Base-by-base conservation (phyloP, 176 grass and related monocot species). In the Tillandsia fasciculata region DNA sequence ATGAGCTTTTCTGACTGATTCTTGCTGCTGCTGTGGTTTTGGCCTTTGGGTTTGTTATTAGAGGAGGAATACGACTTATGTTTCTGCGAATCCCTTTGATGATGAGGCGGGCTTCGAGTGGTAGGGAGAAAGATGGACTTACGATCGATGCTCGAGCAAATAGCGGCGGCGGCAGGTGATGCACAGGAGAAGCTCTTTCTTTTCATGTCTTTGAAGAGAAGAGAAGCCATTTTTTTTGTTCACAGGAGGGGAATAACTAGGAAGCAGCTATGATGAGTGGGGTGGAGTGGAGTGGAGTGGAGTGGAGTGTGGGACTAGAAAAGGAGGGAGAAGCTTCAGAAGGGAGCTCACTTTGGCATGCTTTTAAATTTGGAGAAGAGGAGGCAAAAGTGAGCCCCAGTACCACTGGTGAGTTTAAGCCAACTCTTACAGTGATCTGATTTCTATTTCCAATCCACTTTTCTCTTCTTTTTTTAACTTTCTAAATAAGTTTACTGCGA, bases 121-220 rank as follows among this genome's bases (percentile, higher is more conserved):
- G 33, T 42, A 26, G 74, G 33, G 27, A 10, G 74, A 12, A 77
- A 52, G 51, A 77, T 77, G 51, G 87, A 86, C 67, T 71, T 69
- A 2, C 80, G 88, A 66, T 86, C 78, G 18, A 88, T 78, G 77
- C 83, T 65, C n/a, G 68, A 53, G 49, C 81, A 82, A 50, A 91
- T 63, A 49, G 83, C 78, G 11, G 86, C 73, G 10, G 92, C 82
- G 20, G 83, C 80, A 9, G 81, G 28, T 10, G 92, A 87, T 24
- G 89, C 79, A 75, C 92, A 96, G 12, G 83, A 85, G 73, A 90
- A 89, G 75, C 76, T 80, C 11, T 75, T 72, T 70, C 87, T 73
- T 56, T 87, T 91, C 79, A 92, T 78, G 49, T 77, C 87, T 58
- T 78, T 83, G 61, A 78, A 82, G 26, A 85, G 26, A 64, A 83